Evolutionary conservation across 495 filamentous ascomycete species (phyloP).

Genomic region (Niebla homalea): DNA sequence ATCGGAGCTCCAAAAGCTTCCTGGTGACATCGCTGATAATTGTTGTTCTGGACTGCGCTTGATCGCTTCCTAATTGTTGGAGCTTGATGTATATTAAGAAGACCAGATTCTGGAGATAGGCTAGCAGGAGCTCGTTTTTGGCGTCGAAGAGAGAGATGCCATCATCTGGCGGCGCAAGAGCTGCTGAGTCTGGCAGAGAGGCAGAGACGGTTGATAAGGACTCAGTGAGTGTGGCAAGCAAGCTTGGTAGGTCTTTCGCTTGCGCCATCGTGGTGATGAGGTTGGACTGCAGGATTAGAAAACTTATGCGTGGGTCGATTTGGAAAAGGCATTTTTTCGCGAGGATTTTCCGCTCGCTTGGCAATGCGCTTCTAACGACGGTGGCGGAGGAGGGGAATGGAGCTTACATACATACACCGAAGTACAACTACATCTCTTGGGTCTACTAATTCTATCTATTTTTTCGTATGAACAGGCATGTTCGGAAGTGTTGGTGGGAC

Average conservation of each 20-base stretch:
- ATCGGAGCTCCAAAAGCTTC: conserved; percentile 70
- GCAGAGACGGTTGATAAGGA: conserved; percentile 48
- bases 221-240: conserved; percentile 43
- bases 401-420: no score
- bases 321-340: no score
- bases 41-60: conserved; percentile 14
- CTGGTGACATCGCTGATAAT: conserved; percentile 48
- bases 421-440: no score
- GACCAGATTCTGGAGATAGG: conserved; percentile 88
- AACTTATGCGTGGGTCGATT: no score
- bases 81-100: conserved; percentile 79
- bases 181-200: conserved; percentile 43
- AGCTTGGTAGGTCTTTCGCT: conserved; percentile 35
- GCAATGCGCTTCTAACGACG: no score
- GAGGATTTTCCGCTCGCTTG: no score
- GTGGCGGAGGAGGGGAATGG: no score
- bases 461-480: no score
- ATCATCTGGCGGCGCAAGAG: conserved; percentile 52
- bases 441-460: no score
- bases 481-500: no score
- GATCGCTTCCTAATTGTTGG: conserved; percentile 39
- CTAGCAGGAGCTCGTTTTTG: conserved; percentile 89
- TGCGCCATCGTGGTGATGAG: conserved; percentile 29
- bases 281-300: no score
- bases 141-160: conserved; percentile 89